Base-by-base conservation (phyloP, 1,284 basidiomycete genomes). In the Microbotryum intermedium region DNA sequence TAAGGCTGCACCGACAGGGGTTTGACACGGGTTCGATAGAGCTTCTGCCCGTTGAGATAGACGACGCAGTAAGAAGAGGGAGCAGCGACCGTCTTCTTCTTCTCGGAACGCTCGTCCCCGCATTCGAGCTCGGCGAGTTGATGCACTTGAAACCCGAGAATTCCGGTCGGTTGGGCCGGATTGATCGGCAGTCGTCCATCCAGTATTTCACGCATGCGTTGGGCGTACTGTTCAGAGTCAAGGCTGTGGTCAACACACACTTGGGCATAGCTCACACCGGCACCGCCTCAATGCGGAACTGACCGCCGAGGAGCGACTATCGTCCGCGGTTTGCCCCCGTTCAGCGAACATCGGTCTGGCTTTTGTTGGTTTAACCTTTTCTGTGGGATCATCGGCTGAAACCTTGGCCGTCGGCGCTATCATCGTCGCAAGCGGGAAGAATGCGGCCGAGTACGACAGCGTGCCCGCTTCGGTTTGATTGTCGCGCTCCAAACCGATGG, bases 131-230 rank as follows among this genome's bases (percentile, higher is more conserved):
- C 60, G 1, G 62, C 53, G 44, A 68, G 53, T 25, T 66, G 65
- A 53, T 68, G 67, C 9, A 68, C 46, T 50, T 66, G 62, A 44
- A 64, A 62, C 6, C 56, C 55, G 44, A 68, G 55, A 34, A 68
- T 60, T 2, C 67, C 67, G n/a, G 60, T 62, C 1, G 43, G 50
- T 43, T 68, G 62, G 5, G 52, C 51, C 10, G 46, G 49, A 11
- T 30, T 45, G 9, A 53, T 54, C 25, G 65, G 57, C 4, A 53
- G 39, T 25, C 60, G 50, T 34, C 58, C 58, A 44, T 62, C 55
- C 45, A 61, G 47, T 16, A 39, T 39, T 16, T 39, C 34, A 16
- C 34, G 34, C 34, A 39, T 39, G 16, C 34, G 34, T 39, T 39
- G 34, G 10, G 34, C 34, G 18, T 39, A 39, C 60, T 61, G 49